A percentile compares a stretch with the other conserved stretches of the same genome.
These are phyloP conservation scores for Fusarium sp. DNA, from an alignment of 2,329 filamentous ascomycete genomes.

Conservation along the genomic window DNA sequence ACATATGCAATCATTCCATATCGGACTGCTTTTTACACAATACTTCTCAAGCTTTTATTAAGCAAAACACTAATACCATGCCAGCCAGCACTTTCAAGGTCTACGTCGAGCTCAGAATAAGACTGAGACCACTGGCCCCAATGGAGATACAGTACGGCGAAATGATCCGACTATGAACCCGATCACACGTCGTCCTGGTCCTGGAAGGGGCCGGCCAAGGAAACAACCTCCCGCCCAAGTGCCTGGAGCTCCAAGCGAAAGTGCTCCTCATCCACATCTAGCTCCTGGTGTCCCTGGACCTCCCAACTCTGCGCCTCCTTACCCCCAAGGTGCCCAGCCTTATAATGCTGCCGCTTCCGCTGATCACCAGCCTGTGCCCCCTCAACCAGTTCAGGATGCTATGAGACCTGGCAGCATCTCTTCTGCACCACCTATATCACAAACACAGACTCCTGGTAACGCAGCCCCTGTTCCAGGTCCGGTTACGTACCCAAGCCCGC, in stretches of 20 bases:
- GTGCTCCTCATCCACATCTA: conserved; percentile 19
- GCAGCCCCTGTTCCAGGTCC: conserved; percentile 2
- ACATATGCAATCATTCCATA: neutral
- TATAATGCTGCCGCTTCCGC: conserved; percentile 6
- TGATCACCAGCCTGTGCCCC: conserved; percentile 2
- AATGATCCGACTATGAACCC: conserved; percentile 67
- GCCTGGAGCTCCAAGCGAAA: conserved; percentile 23
- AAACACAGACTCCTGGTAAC: conserved; percentile 4
- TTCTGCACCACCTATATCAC: conserved; percentile 5
- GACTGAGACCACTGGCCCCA: conserved; percentile 56
- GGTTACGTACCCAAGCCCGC: conserved; percentile 42
- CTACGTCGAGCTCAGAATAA: conserved; percentile 68
- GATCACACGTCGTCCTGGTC: conserved; percentile 70
- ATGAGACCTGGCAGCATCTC: neutral
- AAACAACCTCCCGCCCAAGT: conserved; percentile 55
- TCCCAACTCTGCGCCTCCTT: conserved; percentile 11
- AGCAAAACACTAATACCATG: conserved; percentile 28
- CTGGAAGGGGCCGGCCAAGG: conserved; percentile 66
- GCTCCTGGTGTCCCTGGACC: conserved; percentile 13
- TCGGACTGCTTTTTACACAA: neutral
- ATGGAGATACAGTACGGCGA: conserved; percentile 54
- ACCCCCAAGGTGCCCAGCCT: conserved; percentile 12
- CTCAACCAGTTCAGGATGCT: conserved; percentile 8
- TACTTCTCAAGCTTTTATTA: neutral
- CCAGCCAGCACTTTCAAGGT: conserved; percentile 71